phyloP scores from a whole-genome alignment of 2,329 filamentous ascomycete genomes.

The Parafenestella ontariensis region DNA sequence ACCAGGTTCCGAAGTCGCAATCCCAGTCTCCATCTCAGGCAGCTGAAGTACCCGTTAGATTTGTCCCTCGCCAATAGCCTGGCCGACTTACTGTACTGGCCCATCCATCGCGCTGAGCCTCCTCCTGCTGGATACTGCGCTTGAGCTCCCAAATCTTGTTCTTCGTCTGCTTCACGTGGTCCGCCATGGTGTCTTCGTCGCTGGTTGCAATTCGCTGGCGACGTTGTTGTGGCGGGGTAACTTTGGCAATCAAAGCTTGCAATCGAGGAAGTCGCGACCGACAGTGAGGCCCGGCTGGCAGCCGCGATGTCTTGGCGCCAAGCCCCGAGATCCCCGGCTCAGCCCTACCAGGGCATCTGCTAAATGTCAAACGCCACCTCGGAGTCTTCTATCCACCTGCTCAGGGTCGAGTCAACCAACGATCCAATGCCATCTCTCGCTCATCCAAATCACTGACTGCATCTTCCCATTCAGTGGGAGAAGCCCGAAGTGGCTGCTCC shows the following conservation, averaged over 20 bases:
- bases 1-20: slow-evolving; percentile 77
- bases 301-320: slow-evolving; percentile 18
- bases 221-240: slow-evolving; percentile 3
- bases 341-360: slow-evolving; percentile 17
- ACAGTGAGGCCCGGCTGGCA: slow-evolving; percentile 16
- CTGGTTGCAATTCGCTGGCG: slow-evolving; percentile 2
- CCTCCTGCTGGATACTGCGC: slow-evolving; percentile 2
- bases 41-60: slow-evolving; percentile 12
- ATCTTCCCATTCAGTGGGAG: not conserved
- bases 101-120: slow-evolving; percentile 32
- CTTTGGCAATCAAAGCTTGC: not conserved
- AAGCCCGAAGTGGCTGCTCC: no score
- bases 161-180: slow-evolving; percentile 35
- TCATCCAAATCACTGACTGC: not conserved
- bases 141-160: slow-evolving; percentile 23
- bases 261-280: slow-evolving; percentile 15
- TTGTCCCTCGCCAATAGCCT: not conserved
- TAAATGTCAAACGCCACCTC: not conserved
- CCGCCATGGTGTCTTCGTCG: slow-evolving; percentile 24
- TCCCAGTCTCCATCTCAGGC: not conserved
- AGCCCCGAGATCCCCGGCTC: slow-evolving; percentile 18
- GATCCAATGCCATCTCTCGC: not conserved
- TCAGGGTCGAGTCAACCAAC: not conserved
- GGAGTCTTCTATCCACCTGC: not conserved
- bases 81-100: slow-evolving; percentile 2